Conservation (phyloP, 1,139 yeast species). For the Candida frijolesensis region DNA sequence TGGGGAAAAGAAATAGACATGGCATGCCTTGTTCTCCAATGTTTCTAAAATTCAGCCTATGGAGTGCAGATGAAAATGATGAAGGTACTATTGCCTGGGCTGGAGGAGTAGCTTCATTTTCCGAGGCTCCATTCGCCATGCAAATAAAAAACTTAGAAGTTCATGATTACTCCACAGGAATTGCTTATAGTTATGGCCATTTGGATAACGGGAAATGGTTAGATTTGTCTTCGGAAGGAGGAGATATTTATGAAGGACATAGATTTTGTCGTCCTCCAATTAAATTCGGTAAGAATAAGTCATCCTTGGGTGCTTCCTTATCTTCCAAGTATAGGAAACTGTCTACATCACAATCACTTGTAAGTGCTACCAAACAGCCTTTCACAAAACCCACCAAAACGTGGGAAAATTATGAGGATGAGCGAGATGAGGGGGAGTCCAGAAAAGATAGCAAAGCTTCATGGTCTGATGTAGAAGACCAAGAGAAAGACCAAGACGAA, state of each 20-base stretch:
- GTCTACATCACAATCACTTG: neutral
- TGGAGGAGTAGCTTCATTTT: conserved; percentile 40
- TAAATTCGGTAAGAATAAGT: neutral
- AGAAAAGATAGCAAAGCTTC: neutral
- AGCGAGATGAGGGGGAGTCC: neutral
- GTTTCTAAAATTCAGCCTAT: conserved; percentile 39
- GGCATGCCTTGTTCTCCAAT: conserved; percentile 44
- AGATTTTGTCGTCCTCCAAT: conserved; percentile 1
- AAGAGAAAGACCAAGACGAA: neutral
- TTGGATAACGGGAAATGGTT: conserved; percentile 18
- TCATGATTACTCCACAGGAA: conserved; percentile 36
- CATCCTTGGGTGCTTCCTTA: neutral
- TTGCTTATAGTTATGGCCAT: conserved; percentile 32
- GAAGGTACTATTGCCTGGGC: conserved; percentile 46
- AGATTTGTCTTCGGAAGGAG: conserved; percentile 16
- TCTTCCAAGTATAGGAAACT: neutral
- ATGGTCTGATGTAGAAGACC: neutral
- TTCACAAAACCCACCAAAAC: neutral
- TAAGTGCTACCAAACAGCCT: conserved; percentile 2
- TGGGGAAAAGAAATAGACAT: conserved; percentile 22
- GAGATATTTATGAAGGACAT: conserved; percentile 10
- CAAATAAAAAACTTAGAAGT: conserved; percentile 29
- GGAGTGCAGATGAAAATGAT: conserved; percentile 42
- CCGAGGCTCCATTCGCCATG: conserved; percentile 40
- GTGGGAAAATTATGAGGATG: neutral